These are phyloP conservation scores for Melocanna baccifera DNA, from an alignment of 176 grass and related monocot genomes.

Conservation along the genomic window DNA sequence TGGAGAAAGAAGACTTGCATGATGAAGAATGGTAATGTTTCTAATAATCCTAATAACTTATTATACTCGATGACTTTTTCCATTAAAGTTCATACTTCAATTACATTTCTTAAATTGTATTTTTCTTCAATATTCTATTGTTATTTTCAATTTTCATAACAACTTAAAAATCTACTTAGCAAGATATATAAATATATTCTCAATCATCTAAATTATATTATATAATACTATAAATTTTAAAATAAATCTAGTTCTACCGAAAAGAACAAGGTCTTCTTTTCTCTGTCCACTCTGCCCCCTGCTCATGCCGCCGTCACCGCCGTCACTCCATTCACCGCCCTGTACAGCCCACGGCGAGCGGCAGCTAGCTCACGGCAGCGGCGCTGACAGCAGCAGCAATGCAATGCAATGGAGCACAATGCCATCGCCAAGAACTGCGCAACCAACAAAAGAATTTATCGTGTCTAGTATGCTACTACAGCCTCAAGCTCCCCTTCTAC, in stretches of 20 bases:
- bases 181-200: too few relatives aligned
- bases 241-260: conserved; percentile 1
- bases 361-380: conserved; percentile 24
- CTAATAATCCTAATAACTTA: too few relatives aligned
- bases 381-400: background rate
- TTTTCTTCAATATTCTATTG: too few relatives aligned
- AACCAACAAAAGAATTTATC: conserved; percentile 34
- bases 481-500: conserved; percentile 11
- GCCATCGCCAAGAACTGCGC: conserved; percentile 22
- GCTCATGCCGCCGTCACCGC: background rate
- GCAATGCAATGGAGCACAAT: conserved; percentile 7
- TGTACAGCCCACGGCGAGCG: conserved; percentile 27
- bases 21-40: too few relatives aligned
- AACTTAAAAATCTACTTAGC: too few relatives aligned
- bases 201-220: too few relatives aligned
- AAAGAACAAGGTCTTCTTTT: conserved; percentile 30
- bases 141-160: too few relatives aligned
- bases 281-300: conserved; percentile 18
- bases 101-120: too few relatives aligned
- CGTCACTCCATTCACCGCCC: conserved; percentile 6
- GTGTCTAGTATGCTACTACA: background rate
- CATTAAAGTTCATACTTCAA: too few relatives aligned
- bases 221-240: too few relatives aligned
- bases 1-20: too few relatives aligned
- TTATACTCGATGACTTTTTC: too few relatives aligned